phyloP scores from a whole-genome alignment of 2,329 filamentous ascomycete genomes.

The Diplodia seriata region DNA sequence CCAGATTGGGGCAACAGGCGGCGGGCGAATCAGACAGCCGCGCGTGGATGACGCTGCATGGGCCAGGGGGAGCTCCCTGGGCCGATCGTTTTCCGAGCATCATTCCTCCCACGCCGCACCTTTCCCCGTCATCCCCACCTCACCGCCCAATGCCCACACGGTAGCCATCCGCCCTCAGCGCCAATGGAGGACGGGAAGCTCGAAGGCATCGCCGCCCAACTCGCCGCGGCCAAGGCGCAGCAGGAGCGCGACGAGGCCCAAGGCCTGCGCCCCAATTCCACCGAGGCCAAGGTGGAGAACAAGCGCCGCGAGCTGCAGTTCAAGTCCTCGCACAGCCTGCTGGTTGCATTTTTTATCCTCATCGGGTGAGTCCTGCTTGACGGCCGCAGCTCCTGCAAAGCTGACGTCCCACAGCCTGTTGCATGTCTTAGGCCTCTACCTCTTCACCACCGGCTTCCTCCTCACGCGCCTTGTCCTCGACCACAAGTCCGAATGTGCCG shows the following conservation, averaged over 20 bases:
- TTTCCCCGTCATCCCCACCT: conserved; percentile 10
- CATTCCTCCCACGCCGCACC: conserved; percentile 17
- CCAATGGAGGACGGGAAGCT: conserved; percentile 49
- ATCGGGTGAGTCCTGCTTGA: conserved; percentile 58
- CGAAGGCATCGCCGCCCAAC: conserved; percentile 47
- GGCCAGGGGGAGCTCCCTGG: conserved; percentile 19
- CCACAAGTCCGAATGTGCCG: conserved; percentile 77
- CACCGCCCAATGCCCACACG: conserved; percentile 14
- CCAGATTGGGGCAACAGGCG: conserved; percentile 13
- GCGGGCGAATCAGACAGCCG: conserved; percentile 17
- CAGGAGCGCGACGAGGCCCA: conserved; percentile 44
- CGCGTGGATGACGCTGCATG: conserved; percentile 9
- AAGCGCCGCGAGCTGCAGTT: conserved; percentile 57
- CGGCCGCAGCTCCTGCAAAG: neutral
- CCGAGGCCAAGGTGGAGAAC: conserved; percentile 44
- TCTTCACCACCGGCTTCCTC: conserved; percentile 95
- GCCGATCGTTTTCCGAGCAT: conserved; percentile 28
- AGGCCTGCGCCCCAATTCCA: conserved; percentile 40
- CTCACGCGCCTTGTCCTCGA: conserved; percentile 83
- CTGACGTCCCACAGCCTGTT: conserved; percentile 60
- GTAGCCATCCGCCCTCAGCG: conserved; percentile 17
- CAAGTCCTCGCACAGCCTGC: conserved; percentile 59
- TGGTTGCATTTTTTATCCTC: conserved; percentile 72
- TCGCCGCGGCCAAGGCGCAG: conserved; percentile 45
- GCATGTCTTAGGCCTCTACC: conserved; percentile 81